Percentiles rank a stretch among this genome's conserved stretches.
These are phyloP conservation scores for Serendipita sp. DNA, from an alignment of 768 basidiomycete species.

Conservation along the genomic window DNA sequence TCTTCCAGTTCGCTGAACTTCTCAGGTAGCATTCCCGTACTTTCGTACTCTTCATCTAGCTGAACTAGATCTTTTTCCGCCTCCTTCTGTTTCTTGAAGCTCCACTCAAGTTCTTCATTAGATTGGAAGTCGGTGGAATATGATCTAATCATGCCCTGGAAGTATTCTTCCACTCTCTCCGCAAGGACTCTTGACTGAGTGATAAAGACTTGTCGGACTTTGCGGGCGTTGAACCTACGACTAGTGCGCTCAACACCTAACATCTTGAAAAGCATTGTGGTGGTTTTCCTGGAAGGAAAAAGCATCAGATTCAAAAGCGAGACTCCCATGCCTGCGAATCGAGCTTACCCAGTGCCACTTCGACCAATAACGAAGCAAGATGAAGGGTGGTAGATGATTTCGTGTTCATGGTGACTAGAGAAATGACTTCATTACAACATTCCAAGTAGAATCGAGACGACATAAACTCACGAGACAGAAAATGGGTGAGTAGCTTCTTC, in stretches of 20 bases:
- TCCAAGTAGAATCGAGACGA: background rate
- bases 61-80: conserved; percentile 20
- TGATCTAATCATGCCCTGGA: conserved; percentile 33
- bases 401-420: conserved; percentile 30
- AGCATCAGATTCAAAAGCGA: background rate
- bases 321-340: background rate
- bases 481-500: conserved; percentile 26
- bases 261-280: conserved; percentile 65
- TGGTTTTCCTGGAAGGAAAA: conserved; percentile 40
- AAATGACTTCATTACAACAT: background rate
- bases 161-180: conserved; percentile 56
- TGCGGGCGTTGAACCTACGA: conserved; percentile 20
- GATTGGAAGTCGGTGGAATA: conserved; percentile 24
- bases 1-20: conserved; percentile 41
- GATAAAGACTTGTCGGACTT: conserved; percentile 54
- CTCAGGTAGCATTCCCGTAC: conserved; percentile 31
- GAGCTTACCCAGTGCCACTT: conserved; percentile 52
- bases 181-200: conserved; percentile 54
- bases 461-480: conserved; percentile 17
- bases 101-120: conserved; percentile 24
- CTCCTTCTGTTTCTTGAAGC: conserved; percentile 10
- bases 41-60: conserved; percentile 27
- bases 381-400: conserved; percentile 39
- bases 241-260: conserved; percentile 40
- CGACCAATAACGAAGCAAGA: conserved; percentile 55